These are phyloP conservation scores for Endocalyx cinctus DNA, from an alignment of 2,329 filamentous ascomycete species.

Conservation along the genomic window DNA sequence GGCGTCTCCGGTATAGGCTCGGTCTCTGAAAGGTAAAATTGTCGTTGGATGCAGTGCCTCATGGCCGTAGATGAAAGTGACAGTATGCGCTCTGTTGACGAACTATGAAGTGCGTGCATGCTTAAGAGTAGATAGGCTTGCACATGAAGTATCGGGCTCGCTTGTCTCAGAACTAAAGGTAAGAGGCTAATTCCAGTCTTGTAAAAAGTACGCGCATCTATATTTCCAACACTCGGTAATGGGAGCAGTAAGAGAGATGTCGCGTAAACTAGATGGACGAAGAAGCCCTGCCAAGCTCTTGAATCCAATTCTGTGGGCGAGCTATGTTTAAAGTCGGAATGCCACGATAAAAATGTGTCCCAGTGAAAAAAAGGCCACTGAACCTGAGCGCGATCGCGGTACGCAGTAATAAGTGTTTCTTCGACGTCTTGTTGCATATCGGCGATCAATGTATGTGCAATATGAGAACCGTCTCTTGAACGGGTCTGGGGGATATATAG, in stretches of 20 bases:
- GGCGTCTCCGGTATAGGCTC: not conserved
- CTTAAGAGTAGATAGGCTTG: constrained; percentile 4
- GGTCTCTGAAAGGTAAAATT: constrained; percentile 4
- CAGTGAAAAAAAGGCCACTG: not conserved
- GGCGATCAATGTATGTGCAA: not conserved
- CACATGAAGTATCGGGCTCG: constrained; percentile 4
- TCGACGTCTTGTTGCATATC: not conserved
- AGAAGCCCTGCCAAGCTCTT: constrained; percentile 5
- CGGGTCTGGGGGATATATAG: not conserved
- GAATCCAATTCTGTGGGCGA: not conserved
- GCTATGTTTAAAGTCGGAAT: not conserved
- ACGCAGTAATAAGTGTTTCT: not conserved
- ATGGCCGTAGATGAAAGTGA: constrained; percentile 5
- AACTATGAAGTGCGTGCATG: constrained; percentile 4
- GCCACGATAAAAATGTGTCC: not conserved
- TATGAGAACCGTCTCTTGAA: not conserved
- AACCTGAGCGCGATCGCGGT: not conserved
- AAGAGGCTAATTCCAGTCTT: constrained; percentile 1
- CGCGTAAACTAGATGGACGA: constrained; percentile 2
- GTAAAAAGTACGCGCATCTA: constrained; percentile 2
- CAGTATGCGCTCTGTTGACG: constrained; percentile 2
- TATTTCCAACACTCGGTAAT: not conserved
- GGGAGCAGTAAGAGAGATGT: constrained; percentile 2
- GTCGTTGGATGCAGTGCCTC: constrained; percentile 3
- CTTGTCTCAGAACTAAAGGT: constrained; percentile 1